Conservation (phyloP, 2,329 filamentous ascomycete genomes). For the Penicillium sp. region DNA sequence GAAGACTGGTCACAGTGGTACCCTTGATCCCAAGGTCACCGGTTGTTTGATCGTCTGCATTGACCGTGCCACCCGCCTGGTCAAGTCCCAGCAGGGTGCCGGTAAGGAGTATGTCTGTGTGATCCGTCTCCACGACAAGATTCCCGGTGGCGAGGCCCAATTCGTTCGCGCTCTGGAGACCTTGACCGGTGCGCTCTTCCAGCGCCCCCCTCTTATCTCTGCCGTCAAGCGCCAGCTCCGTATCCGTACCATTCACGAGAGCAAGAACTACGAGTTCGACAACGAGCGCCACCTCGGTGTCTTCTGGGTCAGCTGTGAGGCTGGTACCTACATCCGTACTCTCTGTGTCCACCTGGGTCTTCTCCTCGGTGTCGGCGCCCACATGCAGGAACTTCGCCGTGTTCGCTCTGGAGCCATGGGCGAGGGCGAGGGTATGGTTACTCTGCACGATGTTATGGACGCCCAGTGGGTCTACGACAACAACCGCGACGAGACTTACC, state of each 20-base stretch:
- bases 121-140: constrained; percentile 90
- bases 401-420: constrained; percentile 94
- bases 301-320: constrained; percentile 99
- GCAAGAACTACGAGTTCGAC: constrained; percentile 95
- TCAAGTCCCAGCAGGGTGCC: constrained; percentile 98
- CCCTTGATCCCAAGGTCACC: constrained; percentile 96
- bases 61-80: constrained; percentile 92
- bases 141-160: constrained; percentile 88
- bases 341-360: constrained; percentile 90
- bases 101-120: constrained; percentile 99
- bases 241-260: constrained; percentile 97
- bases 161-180: constrained; percentile 93
- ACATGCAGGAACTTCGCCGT: constrained; percentile 97
- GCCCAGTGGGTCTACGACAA: constrained; percentile 97
- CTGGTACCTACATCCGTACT: constrained; percentile 97
- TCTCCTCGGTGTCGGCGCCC: constrained; percentile 76
- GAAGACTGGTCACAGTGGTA: constrained; percentile 97
- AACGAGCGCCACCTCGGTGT: constrained; percentile 96
- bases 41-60: constrained; percentile 93
- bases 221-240: constrained; percentile 98
- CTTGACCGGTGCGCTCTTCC: constrained; percentile 93
- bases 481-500: constrained; percentile 87
- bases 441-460: constrained; percentile 90
- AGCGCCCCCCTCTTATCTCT: constrained; percentile 93
- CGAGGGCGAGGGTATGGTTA: constrained; percentile 84